Evolutionary conservation across 495 filamentous ascomycete species (phyloP), one percentile per base, ranked within the genome.

Genomic region (Penicillium silybi): DNA sequence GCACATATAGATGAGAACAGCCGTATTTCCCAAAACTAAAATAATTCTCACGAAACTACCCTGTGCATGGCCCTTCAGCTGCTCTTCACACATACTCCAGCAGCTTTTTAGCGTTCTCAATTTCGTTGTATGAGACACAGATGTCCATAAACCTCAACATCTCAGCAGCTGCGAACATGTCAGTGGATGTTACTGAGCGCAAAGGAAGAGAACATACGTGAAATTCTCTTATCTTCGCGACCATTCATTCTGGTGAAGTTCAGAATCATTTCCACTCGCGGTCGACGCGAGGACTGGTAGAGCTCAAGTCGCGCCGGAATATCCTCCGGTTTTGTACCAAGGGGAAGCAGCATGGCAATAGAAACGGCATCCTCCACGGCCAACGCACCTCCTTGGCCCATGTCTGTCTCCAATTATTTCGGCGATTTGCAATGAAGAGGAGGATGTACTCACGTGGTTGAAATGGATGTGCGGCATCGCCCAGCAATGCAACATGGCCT

Each of bases 391-490:
- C 80, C 80, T 56, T 85, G 80, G 0, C 78, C 80, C 57, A 79
- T 73, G 45, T 77, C 64, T 67, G 48, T 16, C 18, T 9, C 20
- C 19, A 45, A 26, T 10, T 50, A n/a, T 43, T 42, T 22, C 29
- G 17, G 17, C 13, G 3, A 25, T 27, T 7, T 0, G 9, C 10
- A 22, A n/a, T 8, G n/a, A 16, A 23, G 6, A n/a, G 13, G 19
- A n/a, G 22, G 38, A 15, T n/a, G 23, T 41, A 1, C 58, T 50
- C 45, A 66, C 62, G 64, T 38, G 80, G 80, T 32, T 75, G 65
- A 50, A 85, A 84, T 7, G 80, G 82, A 65, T 85, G 82, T 25
- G 80, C 81, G 1, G 82, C 75, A 68, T 86, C 84, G 4, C 82
- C 82, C 1, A 86, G 44, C 0, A 86, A 59, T 4, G 72, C 78